A percentile compares a stretch with the other conserved stretches of the same genome.
phyloP scores from a whole-genome alignment of 2,329 filamentous ascomycete genomes.

The Cercospora brassicicola region DNA sequence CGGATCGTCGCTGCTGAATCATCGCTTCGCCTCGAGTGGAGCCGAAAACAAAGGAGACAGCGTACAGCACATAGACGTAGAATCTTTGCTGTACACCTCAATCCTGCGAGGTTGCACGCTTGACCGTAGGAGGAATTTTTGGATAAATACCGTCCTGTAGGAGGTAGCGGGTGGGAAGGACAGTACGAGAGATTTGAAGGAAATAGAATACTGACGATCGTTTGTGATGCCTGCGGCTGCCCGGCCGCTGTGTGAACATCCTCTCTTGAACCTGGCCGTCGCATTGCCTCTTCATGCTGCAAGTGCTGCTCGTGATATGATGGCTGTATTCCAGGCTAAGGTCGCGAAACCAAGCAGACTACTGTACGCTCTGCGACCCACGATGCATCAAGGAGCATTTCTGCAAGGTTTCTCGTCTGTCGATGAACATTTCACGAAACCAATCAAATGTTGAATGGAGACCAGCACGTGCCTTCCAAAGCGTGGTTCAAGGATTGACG shows the following conservation, averaged over 20 bases:
- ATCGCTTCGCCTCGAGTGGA: not conserved
- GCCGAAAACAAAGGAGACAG: not conserved
- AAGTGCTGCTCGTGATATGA: not conserved
- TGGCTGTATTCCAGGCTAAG: not conserved
- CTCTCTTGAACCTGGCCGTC: not conserved
- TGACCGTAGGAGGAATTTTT: not conserved
- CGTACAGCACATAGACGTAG: not conserved
- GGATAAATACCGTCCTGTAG: not conserved
- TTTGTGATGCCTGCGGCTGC: not conserved
- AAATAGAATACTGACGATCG: not conserved
- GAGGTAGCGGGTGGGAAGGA: not conserved
- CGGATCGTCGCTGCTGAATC: slow-evolving; percentile 11
- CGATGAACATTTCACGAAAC: not conserved
- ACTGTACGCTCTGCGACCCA: not conserved
- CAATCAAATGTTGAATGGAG: not conserved
- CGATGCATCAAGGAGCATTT: not conserved
- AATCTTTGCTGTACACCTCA: not conserved
- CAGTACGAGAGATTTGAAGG: not conserved
- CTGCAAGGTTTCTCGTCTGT: not conserved
- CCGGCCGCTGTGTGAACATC: not conserved
- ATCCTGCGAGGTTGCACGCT: not conserved
- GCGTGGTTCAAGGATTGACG: not conserved
- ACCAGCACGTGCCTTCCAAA: not conserved
- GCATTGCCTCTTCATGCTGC: not conserved
- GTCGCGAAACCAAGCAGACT: not conserved